These are phyloP conservation scores for Tricholoma matsutake DNA, from an alignment of 768 basidiomycete species.

Conservation along the genomic window DNA sequence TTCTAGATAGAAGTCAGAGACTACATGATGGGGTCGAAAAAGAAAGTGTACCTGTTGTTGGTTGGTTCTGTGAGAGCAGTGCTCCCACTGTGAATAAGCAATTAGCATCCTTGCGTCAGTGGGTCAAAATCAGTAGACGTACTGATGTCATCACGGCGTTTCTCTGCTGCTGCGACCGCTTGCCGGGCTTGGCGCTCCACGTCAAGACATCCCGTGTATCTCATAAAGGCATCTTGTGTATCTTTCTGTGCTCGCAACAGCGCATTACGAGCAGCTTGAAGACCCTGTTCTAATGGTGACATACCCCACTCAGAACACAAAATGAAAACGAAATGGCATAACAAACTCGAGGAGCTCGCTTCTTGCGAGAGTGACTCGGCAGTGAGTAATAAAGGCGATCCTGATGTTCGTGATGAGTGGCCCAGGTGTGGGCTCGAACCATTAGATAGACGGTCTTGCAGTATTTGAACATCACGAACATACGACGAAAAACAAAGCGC, in stretches of 20 bases:
- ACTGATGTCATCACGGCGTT: slow-evolving; percentile 68
- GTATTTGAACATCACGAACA: slow-evolving; percentile 7
- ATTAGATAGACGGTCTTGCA: slow-evolving; percentile 34
- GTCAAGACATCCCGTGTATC: slow-evolving; percentile 68
- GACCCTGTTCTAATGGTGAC: slow-evolving; percentile 48
- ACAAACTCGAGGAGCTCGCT: slow-evolving; percentile 58
- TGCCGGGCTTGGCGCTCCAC: slow-evolving; percentile 64
- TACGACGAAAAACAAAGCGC: slow-evolving; percentile 9
- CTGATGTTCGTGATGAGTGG: slow-evolving; percentile 41
- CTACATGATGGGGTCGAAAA: slow-evolving; percentile 10
- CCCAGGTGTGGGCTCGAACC: slow-evolving; percentile 32
- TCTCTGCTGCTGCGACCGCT: slow-evolving; percentile 61
- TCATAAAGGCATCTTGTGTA: slow-evolving; percentile 66
- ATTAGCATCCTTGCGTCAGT: slow-evolving; percentile 11
- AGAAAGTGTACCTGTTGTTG: slow-evolving; percentile 27
- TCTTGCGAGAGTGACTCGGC: slow-evolving; percentile 56
- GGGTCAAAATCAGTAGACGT: slow-evolving; percentile 16
- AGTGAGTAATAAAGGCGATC: slow-evolving; percentile 49
- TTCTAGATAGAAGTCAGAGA: slow-evolving; percentile 28
- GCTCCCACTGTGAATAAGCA: slow-evolving; percentile 37
- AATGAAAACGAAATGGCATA: slow-evolving; percentile 1
- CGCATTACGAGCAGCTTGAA: slow-evolving; percentile 58
- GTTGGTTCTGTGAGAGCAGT: slow-evolving; percentile 45
- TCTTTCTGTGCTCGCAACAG: slow-evolving; percentile 67
- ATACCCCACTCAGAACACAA: slow-evolving; percentile 1